Base-by-base conservation (phyloP, 2,329 filamentous ascomycete species). In the Trichophyton verrucosum region DNA sequence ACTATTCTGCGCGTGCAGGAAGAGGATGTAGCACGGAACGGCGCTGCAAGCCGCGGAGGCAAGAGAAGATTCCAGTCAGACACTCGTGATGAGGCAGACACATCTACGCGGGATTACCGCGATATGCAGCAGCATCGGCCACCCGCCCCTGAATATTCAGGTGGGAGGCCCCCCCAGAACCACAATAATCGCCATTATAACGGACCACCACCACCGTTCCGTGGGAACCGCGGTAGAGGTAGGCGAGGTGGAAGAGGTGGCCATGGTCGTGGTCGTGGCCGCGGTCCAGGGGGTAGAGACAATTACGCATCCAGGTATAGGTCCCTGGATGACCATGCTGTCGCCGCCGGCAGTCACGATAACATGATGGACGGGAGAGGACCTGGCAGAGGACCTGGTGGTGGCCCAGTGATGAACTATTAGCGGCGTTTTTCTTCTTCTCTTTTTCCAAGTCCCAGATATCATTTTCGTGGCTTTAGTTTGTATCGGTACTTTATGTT, bases 1-100 rank as follows among this genome's bases (percentile, higher is more conserved):
- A 83, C 89, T 15, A 80, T 94, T 64, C 75, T 97, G 58, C 82
- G 88, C 1, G 86, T 97, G 55, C 90, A 96, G 71, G 79, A 85
- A 59, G 88, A 92, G 76, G n/a, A 55, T 55, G 30, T 51, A 51
- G 22, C 20, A 51, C 46, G 46, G 20, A 27, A 51, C 20, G 46
- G 46, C 46, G 22, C 5, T 27, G 9, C 51, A 36, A 36, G 51
- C 30, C 51, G 51, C 9, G 51, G 51, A 9, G 51, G 51, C 61
- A 86, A 86, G 73, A 78, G 83, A 57, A 73, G 73, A 40, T 72
- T 72, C 59, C 86, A 86, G 67, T 82, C 86, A 65, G 82, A 76
- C 17, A 63, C 81, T 22, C 78, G 79, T 46, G 81, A 82, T 30
- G 82, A 85, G 42, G 81, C 80, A 59, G 73, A 65, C 20, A 62